Evolutionary conservation across 345 rosid genomes (phyloP).

Genomic region (Syzygium aromaticum): DNA sequence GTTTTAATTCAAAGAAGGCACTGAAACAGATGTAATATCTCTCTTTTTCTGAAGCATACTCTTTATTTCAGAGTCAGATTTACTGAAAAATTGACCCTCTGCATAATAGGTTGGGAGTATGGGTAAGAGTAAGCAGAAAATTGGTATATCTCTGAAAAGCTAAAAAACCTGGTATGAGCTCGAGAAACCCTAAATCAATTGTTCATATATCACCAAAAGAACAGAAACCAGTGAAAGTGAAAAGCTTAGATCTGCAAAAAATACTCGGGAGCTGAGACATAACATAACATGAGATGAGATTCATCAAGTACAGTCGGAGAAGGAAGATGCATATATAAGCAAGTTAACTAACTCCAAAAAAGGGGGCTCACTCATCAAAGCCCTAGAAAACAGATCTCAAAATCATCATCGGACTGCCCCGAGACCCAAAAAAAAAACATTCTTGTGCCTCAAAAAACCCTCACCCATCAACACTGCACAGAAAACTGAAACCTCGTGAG

Average conservation of each 20-base stretch:
- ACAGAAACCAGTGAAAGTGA: neutral
- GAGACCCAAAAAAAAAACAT: slow-evolving; percentile 17
- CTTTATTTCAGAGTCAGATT: neutral
- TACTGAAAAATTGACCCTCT: neutral
- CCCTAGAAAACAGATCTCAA: slow-evolving; percentile 14
- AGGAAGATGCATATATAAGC: neutral
- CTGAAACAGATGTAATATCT: neutral
- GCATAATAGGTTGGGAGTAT: neutral
- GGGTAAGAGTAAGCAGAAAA: neutral
- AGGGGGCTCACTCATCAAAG: slow-evolving; percentile 24
- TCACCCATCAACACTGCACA: neutral
- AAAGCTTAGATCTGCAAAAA: neutral
- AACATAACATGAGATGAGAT: neutral
- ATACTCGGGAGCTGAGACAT: neutral
- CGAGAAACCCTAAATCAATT: neutral
- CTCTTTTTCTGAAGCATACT: neutral
- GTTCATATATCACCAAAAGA: neutral
- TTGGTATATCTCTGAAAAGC: neutral
- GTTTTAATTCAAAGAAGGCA: neutral
- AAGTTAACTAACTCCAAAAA: slow-evolving; percentile 5
- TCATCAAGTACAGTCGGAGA: neutral
- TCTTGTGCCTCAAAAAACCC: slow-evolving; percentile 13
- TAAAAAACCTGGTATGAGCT: neutral
- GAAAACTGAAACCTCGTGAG: neutral
- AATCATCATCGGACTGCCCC: slow-evolving; percentile 17